Evolutionary conservation across 78 protist genomes (phyloP), one percentile per base, ranked within the genome.

Genomic region (Dictyostelium purpureum): DNA sequence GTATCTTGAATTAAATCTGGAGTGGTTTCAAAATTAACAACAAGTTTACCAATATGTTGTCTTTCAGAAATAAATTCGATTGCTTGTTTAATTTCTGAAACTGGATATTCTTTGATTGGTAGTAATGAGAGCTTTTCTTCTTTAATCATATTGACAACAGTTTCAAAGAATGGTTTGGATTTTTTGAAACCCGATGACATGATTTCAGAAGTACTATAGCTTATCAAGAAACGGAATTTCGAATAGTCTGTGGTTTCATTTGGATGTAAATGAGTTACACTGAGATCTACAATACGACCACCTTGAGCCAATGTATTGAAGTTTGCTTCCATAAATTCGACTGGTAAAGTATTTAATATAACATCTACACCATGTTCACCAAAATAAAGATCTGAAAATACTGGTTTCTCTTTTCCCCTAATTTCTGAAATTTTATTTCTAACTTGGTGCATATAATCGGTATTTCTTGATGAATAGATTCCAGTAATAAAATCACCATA

Each of bases 11-110:
- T 12, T 6, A 10, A 2, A 33, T 40, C 19, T 56, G 70, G 45
- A 0, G 56, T 49, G 10, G 18, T 49, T 49, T 66, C 63, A 28
- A 65, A 81, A 14, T 81, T 51, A 6, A 81, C 59, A 11, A 69
- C 59, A 5, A 81, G 33, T 74, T 81, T 81, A 28, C 89, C 89
- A 81, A 81, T 69, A 31, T 81, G 89, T 24, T 35, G 49, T 21
- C 89, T 11, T 24, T 81, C 69, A 40, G 45, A 38, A 0, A 81
- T 33, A 35, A 38, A 81, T 14, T 66, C 69, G 24, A 81, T 16
- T 18, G 89, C 89, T 7, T 11, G 4, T 18, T 35, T 51, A 9
- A 42, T 31, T 10, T 69, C 45, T 1, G 0, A 24, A 52, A 33
- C 51, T 16, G 79, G 51, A n/a, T 42, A 52, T 38, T 16, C 67